These are phyloP conservation scores for Rhizodiscina lignyota DNA, from an alignment of 495 filamentous ascomycete genomes.

Conservation along the genomic window DNA sequence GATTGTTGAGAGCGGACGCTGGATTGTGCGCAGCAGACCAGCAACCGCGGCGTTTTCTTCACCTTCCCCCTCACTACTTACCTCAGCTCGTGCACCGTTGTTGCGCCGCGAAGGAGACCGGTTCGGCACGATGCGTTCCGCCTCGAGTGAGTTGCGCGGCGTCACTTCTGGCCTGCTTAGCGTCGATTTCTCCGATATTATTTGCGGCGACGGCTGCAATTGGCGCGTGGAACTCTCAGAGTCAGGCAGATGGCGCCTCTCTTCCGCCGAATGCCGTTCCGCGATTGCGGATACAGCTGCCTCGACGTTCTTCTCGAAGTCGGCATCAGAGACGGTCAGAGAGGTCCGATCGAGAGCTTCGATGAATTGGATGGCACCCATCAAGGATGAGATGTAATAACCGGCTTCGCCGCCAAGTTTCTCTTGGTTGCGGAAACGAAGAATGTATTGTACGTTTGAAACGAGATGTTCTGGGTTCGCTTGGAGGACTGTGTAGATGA, in stretches of 20 bases:
- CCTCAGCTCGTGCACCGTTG: slow-evolving; percentile 34
- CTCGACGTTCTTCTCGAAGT: slow-evolving; percentile 91
- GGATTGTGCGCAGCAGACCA: slow-evolving; percentile 78
- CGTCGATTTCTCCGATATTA: slow-evolving; percentile 37
- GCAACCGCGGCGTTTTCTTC: slow-evolving; percentile 68
- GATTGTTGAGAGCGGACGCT: slow-evolving; percentile 80
- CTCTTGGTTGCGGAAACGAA: slow-evolving; percentile 92
- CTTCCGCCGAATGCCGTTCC: slow-evolving; percentile 53
- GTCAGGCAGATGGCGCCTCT: not conserved
- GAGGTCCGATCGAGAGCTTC: slow-evolving; percentile 90
- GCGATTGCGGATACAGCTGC: slow-evolving; percentile 92
- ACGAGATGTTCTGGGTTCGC: slow-evolving; percentile 90
- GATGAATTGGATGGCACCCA: slow-evolving; percentile 93
- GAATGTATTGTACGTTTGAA: slow-evolving; percentile 95
- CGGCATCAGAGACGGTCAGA: slow-evolving; percentile 81
- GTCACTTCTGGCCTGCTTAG: slow-evolving; percentile 35
- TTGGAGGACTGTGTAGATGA: slow-evolving; percentile 90
- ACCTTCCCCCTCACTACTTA: slow-evolving; percentile 6
- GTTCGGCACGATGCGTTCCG: slow-evolving; percentile 31
- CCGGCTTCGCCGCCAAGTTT: slow-evolving; percentile 93
- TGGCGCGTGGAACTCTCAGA: not conserved
- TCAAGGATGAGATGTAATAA: slow-evolving; percentile 94
- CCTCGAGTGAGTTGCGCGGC: slow-evolving; percentile 37
- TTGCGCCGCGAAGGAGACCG: slow-evolving; percentile 22
- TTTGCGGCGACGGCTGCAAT: not conserved